phyloP scores from a whole-genome alignment of 352 stramenopile species.

The Phytophthora pini region DNA sequence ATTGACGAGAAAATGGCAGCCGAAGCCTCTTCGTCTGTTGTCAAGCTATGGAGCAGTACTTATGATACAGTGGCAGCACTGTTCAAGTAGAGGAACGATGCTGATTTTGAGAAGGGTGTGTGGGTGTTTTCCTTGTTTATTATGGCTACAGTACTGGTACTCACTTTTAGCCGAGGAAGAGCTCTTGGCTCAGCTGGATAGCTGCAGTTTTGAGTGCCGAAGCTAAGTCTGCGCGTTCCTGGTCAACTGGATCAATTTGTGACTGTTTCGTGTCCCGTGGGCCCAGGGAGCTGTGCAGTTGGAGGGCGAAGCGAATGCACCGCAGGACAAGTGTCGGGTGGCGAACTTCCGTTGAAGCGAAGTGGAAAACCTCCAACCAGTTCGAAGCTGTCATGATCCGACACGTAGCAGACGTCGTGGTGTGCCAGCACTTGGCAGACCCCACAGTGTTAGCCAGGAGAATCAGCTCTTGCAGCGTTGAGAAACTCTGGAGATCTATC shows the following conservation, averaged over 20 bases:
- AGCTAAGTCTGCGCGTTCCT: constrained; percentile 17
- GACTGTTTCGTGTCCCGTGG: constrained; percentile 8
- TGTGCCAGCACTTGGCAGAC: constrained; percentile 48
- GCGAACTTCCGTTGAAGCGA: constrained; percentile 29
- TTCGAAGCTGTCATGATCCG: constrained; percentile 32
- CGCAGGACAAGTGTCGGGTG: constrained; percentile 49
- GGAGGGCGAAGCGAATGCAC: constrained; percentile 36
- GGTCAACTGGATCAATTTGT: constrained; percentile 15
- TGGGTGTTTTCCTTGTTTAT: neutral
- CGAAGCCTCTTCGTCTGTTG: constrained; percentile 25
- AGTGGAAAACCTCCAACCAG: constrained; percentile 38
- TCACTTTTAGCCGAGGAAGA: constrained; percentile 15
- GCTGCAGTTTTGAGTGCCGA: constrained; percentile 23
- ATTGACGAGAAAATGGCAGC: constrained; percentile 38
- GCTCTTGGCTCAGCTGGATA: constrained; percentile 33
- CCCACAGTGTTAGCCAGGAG: constrained; percentile 24
- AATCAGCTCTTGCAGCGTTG: constrained; percentile 28
- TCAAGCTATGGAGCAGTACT: constrained; percentile 29
- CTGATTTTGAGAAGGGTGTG: constrained; percentile 1
- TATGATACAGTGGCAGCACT: constrained; percentile 40
- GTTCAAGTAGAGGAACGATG: constrained; percentile 44
- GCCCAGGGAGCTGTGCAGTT: constrained; percentile 19
- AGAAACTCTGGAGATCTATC: constrained; percentile 15
- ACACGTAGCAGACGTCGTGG: constrained; percentile 37
- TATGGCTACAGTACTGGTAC: neutral